These are phyloP conservation scores for Rhipidocladum racemiflorum DNA, from an alignment of 176 grass and related monocot genomes.

Conservation along the genomic window DNA sequence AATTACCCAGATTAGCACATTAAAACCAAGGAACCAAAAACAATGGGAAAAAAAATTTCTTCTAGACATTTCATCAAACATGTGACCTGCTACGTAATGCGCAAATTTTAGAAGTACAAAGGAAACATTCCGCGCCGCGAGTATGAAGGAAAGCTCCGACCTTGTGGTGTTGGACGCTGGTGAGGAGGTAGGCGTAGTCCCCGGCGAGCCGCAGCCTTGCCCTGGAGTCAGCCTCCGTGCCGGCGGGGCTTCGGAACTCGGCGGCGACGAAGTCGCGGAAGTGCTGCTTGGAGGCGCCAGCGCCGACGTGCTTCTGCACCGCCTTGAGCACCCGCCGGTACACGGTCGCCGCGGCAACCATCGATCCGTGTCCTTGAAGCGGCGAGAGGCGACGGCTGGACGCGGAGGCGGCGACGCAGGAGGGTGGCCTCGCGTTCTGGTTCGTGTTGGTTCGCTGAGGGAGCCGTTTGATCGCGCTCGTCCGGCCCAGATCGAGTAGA, in stretches of 20 bases:
- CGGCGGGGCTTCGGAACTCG: slow-evolving; percentile 48
- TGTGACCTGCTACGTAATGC: not conserved
- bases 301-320: slow-evolving; percentile 54
- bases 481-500: not conserved
- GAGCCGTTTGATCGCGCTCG: slow-evolving; percentile 1
- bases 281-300: slow-evolving; percentile 39
- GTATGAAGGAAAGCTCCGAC: not conserved
- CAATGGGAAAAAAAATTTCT: not conserved
- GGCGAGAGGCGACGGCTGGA: not conserved
- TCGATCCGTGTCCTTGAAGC: not conserved
- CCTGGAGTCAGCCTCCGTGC: slow-evolving; percentile 33
- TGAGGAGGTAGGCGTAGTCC: slow-evolving; percentile 60
- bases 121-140: too few relatives aligned
- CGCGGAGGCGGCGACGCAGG: not conserved
- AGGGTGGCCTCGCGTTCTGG: not conserved
- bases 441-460: not conserved
- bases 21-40: not conserved
- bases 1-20: not conserved
- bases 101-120: not conserved
- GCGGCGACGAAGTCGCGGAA: slow-evolving; percentile 55
- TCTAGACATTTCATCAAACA: slow-evolving; percentile 10
- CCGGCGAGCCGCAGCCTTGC: slow-evolving; percentile 49
- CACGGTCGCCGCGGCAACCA: slow-evolving; percentile 24
- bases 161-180: slow-evolving; percentile 68
- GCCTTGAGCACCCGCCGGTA: slow-evolving; percentile 62